Conservation (phyloP, 1,284 basidiomycete species). For the Rhodotorula mucilaginosa region DNA sequence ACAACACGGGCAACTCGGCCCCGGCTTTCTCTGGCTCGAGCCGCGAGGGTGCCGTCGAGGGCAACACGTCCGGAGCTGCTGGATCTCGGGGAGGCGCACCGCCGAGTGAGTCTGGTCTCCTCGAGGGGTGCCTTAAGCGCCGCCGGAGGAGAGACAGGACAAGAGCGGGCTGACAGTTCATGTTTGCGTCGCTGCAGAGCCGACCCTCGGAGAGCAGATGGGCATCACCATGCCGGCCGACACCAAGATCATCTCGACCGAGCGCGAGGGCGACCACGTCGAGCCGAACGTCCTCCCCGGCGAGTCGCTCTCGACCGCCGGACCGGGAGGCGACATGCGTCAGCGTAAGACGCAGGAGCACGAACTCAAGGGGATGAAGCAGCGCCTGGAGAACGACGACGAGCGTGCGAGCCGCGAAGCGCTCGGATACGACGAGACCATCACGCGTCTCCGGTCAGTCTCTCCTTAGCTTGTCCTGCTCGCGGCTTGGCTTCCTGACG, state of each 20-base stretch:
- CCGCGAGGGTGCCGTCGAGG: conserved; percentile 9
- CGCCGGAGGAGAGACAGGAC: not conserved
- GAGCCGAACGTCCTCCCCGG: conserved; percentile 22
- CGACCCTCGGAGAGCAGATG: conserved; percentile 11
- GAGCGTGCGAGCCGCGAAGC: conserved; percentile 25
- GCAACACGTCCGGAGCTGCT: conserved; percentile 22
- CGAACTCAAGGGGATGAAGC: conserved; percentile 19
- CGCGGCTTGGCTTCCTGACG: not conserved
- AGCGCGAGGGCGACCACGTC: conserved; percentile 15
- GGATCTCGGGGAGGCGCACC: conserved; percentile 6
- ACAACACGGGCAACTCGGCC: conserved; percentile 16
- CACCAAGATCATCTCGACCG: conserved; percentile 1
- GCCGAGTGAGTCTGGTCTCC: not conserved
- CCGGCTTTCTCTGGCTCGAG: conserved; percentile 23
- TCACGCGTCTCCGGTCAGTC: conserved; percentile 2
- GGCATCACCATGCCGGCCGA: conserved; percentile 11
- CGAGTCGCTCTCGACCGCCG: conserved; percentile 17
- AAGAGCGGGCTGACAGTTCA: too few relatives aligned
- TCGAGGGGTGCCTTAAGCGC: not conserved
- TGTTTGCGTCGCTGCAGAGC: not conserved
- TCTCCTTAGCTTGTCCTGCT: not conserved
- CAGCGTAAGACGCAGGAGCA: conserved; percentile 15
- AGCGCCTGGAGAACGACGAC: conserved; percentile 25
- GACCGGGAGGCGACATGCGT: conserved; percentile 16
- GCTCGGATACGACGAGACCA: conserved; percentile 21